Evolutionary conservation across 2,329 filamentous ascomycete genomes (phyloP), one percentile per base, ranked within the genome.

Genomic region (Lecanicillium sp.): DNA sequence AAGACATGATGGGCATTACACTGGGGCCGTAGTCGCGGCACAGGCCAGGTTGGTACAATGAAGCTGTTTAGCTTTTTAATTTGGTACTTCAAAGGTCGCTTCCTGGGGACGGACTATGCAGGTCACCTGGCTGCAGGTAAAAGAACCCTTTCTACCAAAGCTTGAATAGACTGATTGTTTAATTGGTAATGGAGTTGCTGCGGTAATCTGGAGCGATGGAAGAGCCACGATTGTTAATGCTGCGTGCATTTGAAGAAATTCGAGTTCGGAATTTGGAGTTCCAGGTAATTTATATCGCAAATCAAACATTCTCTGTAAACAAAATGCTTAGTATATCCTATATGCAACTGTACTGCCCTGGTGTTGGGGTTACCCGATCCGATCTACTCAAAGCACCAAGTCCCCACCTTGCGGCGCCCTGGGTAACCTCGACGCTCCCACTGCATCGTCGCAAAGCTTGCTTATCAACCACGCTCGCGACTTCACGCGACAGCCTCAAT

Each of bases 31-130:
- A 59, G 55, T 43, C 55, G 58, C 11, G 64, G 50, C 3, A 59
- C 60, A 0, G 63, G 63, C 2, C 62, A 66, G 46, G 45, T 63
- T 37, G 58, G 58, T 9, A 49, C 36, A 1, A 55, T 56, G 41
- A 64, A 61, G 51, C 12, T 63, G n/a, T 60, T 60, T 9, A 59
- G 60, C 41, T 47, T 61, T 29, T 15, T 66, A 16, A 49, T 65
- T 22, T 64, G 60, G 53, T 60, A 49, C 35, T 20, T 56, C 18
- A 67, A 67, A 53, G 59, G 60, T 0, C 51, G 62, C 2, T 48
- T 54, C 33, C 39, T 68, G 36, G 62, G 63, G 4, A 60, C 59
- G 2, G 51, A 64, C 20, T 48, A 51, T 20, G 53, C 55, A 2
- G 43, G 42, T 13, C 41, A 39, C 0, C 50, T 55, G 39, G 61